These are phyloP conservation scores for Acanthamoeba rhysodes DNA, from an alignment of 208 protist genomes.

Conservation along the genomic window DNA sequence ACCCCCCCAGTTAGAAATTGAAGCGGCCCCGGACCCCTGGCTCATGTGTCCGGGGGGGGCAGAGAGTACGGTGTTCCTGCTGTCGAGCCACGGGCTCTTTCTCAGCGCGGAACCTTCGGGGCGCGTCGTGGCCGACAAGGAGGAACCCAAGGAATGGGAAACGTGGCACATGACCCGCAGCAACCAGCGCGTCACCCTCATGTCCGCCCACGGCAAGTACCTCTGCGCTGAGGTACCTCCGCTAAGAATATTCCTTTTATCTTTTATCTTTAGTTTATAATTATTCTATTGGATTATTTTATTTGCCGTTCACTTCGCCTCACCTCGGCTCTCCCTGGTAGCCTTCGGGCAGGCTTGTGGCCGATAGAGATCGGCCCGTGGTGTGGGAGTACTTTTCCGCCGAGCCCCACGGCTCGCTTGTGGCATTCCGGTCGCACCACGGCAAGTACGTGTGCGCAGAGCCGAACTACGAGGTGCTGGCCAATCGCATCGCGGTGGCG, in stretches of 20 bases:
- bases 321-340: neutral
- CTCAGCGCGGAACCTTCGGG: conserved; percentile 24
- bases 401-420: neutral
- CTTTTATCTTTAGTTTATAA: neutral
- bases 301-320: neutral
- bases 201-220: conserved; percentile 54
- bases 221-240: conserved; percentile 13
- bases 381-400: neutral
- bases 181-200: conserved; percentile 12
- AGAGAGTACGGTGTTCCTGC: neutral
- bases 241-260: too few relatives aligned
- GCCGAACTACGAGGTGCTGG: conserved; percentile 35
- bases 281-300: neutral
- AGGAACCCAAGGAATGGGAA: conserved; percentile 41
- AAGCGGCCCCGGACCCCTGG: neutral
- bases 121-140: conserved; percentile 1
- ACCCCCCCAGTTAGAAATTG: neutral
- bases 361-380: neutral
- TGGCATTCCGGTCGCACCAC: conserved; percentile 32
- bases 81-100: neutral
- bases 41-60: neutral
- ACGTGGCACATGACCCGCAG: conserved; percentile 5
- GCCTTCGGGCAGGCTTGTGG: neutral
- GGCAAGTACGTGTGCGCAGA: conserved; percentile 75
- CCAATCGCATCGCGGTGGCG: neutral